These are phyloP conservation scores for Leccinum variicolor DNA, from an alignment of 768 basidiomycete genomes.

Conservation along the genomic window DNA sequence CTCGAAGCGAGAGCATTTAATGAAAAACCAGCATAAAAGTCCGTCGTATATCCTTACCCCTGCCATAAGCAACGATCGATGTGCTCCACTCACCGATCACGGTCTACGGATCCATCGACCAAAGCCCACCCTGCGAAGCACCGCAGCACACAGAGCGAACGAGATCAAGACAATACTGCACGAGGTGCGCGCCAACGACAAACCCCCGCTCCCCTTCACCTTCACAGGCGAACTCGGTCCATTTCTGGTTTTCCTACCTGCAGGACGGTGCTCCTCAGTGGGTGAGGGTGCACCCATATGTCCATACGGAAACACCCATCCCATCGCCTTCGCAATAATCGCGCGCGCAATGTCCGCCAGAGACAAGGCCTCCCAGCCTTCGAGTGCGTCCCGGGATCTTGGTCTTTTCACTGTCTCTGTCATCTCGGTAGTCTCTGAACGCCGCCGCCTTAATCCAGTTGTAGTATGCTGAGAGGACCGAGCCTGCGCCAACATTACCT, in stretches of 20 bases:
- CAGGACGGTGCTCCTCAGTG: background rate
- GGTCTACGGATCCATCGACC: slow-evolving; percentile 22
- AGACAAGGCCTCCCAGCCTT: slow-evolving; percentile 5
- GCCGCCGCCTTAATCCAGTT: background rate
- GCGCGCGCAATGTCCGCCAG: slow-evolving; percentile 10
- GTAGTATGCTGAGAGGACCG: background rate
- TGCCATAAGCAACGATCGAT: background rate
- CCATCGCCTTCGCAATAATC: slow-evolving; percentile 15
- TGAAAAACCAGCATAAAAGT: background rate
- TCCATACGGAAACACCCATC: slow-evolving; percentile 25
- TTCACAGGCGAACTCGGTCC: slow-evolving; percentile 3
- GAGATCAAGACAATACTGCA: slow-evolving; percentile 26
- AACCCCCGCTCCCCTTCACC: slow-evolving; percentile 1
- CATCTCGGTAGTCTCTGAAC: background rate
- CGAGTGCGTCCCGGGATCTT: background rate
- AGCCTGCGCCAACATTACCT: slow-evolving; percentile 3
- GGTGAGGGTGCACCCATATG: background rate
- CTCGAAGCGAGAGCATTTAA: background rate
- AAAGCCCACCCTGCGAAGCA: slow-evolving; percentile 25
- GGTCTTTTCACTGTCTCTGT: background rate
- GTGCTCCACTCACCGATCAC: slow-evolving; percentile 13
- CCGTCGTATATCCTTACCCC: background rate
- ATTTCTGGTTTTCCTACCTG: background rate
- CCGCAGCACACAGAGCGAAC: slow-evolving; percentile 24
- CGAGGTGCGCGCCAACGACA: slow-evolving; percentile 13